Conservation (phyloP, 768 basidiomycete genomes). For the Mycena vitilis region DNA sequence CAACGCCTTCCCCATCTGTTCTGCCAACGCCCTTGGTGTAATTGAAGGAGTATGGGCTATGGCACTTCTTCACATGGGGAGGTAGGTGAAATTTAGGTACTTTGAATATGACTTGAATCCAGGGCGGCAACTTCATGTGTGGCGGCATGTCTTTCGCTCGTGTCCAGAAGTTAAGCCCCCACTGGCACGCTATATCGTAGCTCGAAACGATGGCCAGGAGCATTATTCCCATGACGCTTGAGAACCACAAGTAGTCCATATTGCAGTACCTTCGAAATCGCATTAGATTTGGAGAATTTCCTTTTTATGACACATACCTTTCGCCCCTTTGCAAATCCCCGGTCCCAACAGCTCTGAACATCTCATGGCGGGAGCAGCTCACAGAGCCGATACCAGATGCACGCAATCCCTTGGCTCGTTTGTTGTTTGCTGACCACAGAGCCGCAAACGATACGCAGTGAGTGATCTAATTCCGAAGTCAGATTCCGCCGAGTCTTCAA, state of each 20-base stretch:
- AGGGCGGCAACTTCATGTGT: not conserved
- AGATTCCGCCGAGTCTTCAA: not conserved
- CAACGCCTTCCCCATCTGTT: slow-evolving; percentile 44
- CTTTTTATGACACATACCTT: too few species aligned
- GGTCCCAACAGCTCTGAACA: not conserved
- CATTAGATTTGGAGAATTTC: too few species aligned
- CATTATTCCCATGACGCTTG: not conserved
- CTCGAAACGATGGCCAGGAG: not conserved
- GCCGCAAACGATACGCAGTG: not conserved
- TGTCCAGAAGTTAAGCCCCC: not conserved
- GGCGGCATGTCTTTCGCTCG: not conserved
- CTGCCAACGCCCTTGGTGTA: not conserved
- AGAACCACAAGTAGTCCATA: not conserved
- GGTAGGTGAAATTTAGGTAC: not conserved
- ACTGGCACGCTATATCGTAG: not conserved
- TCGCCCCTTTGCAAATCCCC: too few species aligned
- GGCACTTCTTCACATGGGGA: too few species aligned
- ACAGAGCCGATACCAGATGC: too few species aligned
- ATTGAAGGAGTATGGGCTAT: not conserved
- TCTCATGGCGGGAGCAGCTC: not conserved
- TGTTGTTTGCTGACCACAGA: not conserved
- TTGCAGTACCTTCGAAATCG: not conserved
- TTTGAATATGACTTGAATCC: not conserved
- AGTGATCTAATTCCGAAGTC: not conserved
- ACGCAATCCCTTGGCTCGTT: too few species aligned